Evolutionary conservation across 2,329 filamentous ascomycete species (phyloP).

Genomic region (Ophiognomonia clavigignenti-juglandacearum): DNA sequence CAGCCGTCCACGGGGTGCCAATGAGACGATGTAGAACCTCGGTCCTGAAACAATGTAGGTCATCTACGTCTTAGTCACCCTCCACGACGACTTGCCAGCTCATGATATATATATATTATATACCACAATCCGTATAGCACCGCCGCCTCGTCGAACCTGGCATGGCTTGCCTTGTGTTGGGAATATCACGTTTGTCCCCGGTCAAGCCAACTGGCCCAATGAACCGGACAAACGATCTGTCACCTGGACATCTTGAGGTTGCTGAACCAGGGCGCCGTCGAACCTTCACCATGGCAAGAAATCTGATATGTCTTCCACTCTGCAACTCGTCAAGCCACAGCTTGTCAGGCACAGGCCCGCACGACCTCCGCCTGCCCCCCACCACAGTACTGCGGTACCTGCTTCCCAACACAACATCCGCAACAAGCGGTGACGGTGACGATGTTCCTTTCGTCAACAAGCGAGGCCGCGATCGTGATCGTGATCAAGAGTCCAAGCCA

Average conservation of each 20-base stretch:
- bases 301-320: no score
- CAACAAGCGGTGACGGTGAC: constrained; percentile 8
- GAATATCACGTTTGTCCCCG: no score
- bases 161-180: no score
- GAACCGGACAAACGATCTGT: no score
- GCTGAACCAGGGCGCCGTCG: no score
- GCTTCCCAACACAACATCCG: not conserved
- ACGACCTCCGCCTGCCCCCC: not conserved
- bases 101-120: not conserved
- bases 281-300: no score
- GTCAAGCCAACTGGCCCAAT: no score
- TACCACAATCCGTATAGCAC: not conserved
- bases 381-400: not conserved
- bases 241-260: no score
- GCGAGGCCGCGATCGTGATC: not conserved
- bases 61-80: not conserved
- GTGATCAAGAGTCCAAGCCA: not conserved
- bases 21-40: constrained; percentile 2
- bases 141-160: no score
- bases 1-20: constrained; percentile 7
- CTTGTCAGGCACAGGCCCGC: not conserved
- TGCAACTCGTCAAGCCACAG: no score
- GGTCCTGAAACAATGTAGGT: constrained; percentile 1
- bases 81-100: constrained; percentile 3
- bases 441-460: not conserved